A percentile compares a stretch with the other conserved stretches of the same genome.
These are phyloP conservation scores for Stemphylium lycopersici DNA, from an alignment of 2,329 filamentous ascomycete genomes.

Conservation along the genomic window DNA sequence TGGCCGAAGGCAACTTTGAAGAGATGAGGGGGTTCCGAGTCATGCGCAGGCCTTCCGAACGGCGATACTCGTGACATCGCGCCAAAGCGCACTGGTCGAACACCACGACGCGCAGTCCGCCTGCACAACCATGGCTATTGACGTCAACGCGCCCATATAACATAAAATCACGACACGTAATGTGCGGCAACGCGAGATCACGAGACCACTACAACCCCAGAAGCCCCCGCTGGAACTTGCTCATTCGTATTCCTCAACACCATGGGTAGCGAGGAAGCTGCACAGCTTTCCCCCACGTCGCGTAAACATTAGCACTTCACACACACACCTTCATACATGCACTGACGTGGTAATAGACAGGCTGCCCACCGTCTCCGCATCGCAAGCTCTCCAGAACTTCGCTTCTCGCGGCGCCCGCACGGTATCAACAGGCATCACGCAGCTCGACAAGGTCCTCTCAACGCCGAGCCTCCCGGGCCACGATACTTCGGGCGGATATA, in stretches of 20 bases:
- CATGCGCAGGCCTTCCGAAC: constrained; percentile 21
- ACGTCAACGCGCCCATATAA: constrained; percentile 6
- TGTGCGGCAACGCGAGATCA: constrained; percentile 24
- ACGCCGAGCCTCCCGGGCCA: constrained; percentile 33
- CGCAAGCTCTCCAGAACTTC: constrained; percentile 70
- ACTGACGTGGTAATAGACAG: constrained; percentile 62
- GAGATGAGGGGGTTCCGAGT: constrained; percentile 29
- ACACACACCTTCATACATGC: neutral
- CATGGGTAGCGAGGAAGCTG: constrained; percentile 41
- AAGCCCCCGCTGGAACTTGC: constrained; percentile 5
- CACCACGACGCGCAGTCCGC: constrained; percentile 3
- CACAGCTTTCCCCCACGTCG: constrained; percentile 41
- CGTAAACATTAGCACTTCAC: constrained; percentile 38
- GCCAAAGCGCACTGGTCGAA: constrained; percentile 17
- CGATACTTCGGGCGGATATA: constrained; percentile 60
- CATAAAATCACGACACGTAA: constrained; percentile 21
- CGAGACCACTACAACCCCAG: constrained; percentile 22
- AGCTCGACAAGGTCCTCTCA: constrained; percentile 54
- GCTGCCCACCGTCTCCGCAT: constrained; percentile 77
- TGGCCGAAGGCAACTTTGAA: neutral
- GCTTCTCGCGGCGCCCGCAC: constrained; percentile 56
- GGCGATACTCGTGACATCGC: constrained; percentile 31
- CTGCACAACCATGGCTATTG: neutral
- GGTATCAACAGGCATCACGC: constrained; percentile 56
- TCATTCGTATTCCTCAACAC: constrained; percentile 10